phyloP scores from a whole-genome alignment of 306 rosid species.

The Luffa acutangula region DNA sequence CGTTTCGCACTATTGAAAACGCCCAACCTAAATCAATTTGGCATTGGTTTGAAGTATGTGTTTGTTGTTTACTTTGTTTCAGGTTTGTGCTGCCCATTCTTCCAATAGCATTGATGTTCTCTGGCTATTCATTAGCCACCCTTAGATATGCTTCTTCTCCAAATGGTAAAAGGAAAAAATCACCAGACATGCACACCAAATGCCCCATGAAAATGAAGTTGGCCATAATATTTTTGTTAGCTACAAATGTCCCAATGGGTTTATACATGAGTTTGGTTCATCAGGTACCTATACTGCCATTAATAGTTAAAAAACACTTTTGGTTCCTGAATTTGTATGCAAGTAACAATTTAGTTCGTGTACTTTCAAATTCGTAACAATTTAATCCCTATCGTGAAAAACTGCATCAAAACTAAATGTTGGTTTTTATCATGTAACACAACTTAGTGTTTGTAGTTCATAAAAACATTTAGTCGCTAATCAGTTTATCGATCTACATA shows the following conservation, averaged over 20 bases:
- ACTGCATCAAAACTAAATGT: too few relatives aligned
- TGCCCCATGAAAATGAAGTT: constrained; percentile 31
- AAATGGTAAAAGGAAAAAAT: constrained; percentile 19
- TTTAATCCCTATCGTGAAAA: too few relatives aligned
- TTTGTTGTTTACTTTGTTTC: constrained; percentile 13
- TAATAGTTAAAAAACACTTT: not conserved
- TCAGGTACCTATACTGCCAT: constrained; percentile 43
- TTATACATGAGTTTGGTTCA: constrained; percentile 93
- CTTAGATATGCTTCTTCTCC: constrained; percentile 27
- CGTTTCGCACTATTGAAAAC: not conserved
- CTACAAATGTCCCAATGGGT: constrained; percentile 86
- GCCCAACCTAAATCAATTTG: not conserved
- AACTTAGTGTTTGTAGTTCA: too few relatives aligned
- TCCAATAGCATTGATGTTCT: constrained; percentile 80
- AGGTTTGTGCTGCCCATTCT: constrained; percentile 95
- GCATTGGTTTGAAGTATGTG: not conserved
- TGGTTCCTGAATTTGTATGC: too few relatives aligned
- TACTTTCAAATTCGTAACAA: too few relatives aligned
- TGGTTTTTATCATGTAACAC: too few relatives aligned
- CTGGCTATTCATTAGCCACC: constrained; percentile 68
- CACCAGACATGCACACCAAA: constrained; percentile 21
- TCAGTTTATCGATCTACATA: too few relatives aligned
- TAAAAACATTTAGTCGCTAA: too few relatives aligned
- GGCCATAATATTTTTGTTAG: constrained; percentile 62
- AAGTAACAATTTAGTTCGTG: too few relatives aligned